Base-by-base conservation (phyloP, 352 stramenopile genomes). In the Pythium coloratum region DNA sequence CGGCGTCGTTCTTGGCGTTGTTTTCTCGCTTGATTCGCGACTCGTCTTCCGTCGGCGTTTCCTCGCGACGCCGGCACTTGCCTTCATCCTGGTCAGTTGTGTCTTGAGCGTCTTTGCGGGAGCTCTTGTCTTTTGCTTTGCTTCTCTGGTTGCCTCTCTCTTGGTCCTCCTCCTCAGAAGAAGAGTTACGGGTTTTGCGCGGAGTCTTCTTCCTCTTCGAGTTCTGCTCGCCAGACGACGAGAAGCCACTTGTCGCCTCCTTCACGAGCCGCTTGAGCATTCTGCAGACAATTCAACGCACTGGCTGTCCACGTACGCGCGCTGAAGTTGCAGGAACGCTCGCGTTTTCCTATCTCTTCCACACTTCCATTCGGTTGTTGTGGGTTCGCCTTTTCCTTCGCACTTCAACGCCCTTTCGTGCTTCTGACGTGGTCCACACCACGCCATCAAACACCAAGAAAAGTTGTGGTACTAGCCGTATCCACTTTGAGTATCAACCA, bases 231-330 rank as follows among this genome's bases (percentile, higher is more conserved):
- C 62, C 62, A 1, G 40, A 51, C 9, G 68, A 74, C 34, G 68
- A 74, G 62, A 74, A 74, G 16, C 68, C 68, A 12, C 68, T 36
- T 42, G 66, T 59, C 0, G 69, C 66, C 26, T 82, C 64, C 44
- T 72, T 72, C 53, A 74, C 67, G 32, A 82, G 24, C 1, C 70
- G 66, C 60, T 77, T 73, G 10, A 82, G 51, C 75, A 82, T 82
- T 8, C 14, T 7, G 46, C 46, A 58, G 3, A 3, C 51, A 38
- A 7, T 71, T 75, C 63, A 49, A 28, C 18, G 7, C 51, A 18
- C 13, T 9, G 51, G 20, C 26, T 24, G 38, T 2, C 7, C 55
- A 60, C 28, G 32, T 36, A 44, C 9, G 9, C 33, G 36, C 10
- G 36, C 14, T 49, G 20, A n/a, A 24, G 14, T 49, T 49, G 14